Percentiles rank a stretch among this genome's conserved stretches.
These are phyloP conservation scores for Blastocladiella britannica DNA, from an alignment of 192 early-diverging fungal genomes.

Conservation along the genomic window DNA sequence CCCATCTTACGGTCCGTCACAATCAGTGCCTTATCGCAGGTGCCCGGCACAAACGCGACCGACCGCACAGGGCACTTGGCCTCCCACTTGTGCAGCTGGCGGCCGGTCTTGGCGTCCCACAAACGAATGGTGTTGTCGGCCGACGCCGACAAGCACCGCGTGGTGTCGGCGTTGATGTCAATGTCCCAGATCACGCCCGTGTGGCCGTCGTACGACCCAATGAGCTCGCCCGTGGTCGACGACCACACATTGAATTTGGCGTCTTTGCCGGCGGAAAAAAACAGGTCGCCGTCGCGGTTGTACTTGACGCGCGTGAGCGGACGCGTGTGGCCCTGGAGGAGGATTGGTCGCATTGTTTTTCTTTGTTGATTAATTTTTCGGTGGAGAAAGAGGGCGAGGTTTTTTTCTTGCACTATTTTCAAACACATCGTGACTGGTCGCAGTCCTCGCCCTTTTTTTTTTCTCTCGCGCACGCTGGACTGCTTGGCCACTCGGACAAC, in stretches of 20 bases:
- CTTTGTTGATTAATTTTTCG: no score
- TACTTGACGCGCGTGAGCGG: slow-evolving; percentile 94
- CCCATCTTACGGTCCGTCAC: slow-evolving; percentile 98
- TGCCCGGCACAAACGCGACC: slow-evolving; percentile 78
- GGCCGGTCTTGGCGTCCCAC: slow-evolving; percentile 83
- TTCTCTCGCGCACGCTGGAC: no score
- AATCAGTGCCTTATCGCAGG: slow-evolving; percentile 60
- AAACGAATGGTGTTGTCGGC: slow-evolving; percentile 80
- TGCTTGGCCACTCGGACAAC: no score
- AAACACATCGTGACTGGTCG: no score
- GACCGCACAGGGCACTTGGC: slow-evolving; percentile 73
- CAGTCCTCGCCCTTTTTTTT: no score
- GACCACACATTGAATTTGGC: slow-evolving; percentile 85
- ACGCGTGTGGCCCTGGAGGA: slow-evolving; percentile 90
- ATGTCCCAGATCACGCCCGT: slow-evolving; percentile 85
- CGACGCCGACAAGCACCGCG: slow-evolving; percentile 62
- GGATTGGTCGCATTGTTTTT: slow-evolving; percentile 53
- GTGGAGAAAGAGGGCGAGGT: no score
- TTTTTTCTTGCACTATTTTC: no score
- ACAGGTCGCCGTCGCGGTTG: slow-evolving; percentile 91
- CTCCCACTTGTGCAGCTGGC: slow-evolving; percentile 77
- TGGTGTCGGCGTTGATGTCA: slow-evolving; percentile 64
- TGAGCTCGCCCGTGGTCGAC: slow-evolving; percentile 90
- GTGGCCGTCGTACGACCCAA: slow-evolving; percentile 86
- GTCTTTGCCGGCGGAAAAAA: slow-evolving; percentile 92